Percentiles rank a stretch among this genome's conserved stretches.
These are phyloP conservation scores for Puccinia novopanici DNA, from an alignment of 1,284 basidiomycete species.

Conservation along the genomic window DNA sequence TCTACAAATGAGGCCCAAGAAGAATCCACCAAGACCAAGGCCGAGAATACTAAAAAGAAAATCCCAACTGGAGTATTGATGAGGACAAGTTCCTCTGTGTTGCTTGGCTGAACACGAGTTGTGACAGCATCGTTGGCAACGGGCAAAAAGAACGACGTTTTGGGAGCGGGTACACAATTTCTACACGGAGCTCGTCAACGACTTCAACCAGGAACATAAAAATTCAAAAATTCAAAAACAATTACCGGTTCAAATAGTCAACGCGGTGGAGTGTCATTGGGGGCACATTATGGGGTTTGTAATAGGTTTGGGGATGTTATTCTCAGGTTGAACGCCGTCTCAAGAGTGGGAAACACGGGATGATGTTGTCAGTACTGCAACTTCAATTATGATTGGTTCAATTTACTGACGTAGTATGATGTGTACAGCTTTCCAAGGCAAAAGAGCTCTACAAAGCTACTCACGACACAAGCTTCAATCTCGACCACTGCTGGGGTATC, in stretches of 20 bases:
- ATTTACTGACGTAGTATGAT: not conserved
- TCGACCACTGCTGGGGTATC: constrained; percentile 6
- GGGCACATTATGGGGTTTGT: not conserved
- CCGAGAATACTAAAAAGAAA: not conserved
- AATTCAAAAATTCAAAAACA: not conserved
- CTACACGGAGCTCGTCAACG: not conserved
- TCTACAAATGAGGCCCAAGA: too few species aligned
- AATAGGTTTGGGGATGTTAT: not conserved
- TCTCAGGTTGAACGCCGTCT: not conserved
- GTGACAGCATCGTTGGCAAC: not conserved
- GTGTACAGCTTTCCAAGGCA: constrained; percentile 5
- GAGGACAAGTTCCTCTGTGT: not conserved
- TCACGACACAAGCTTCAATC: not conserved
- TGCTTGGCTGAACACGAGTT: not conserved
- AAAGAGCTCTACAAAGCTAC: constrained; percentile 5
- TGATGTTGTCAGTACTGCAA: not conserved
- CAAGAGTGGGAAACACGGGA: not conserved
- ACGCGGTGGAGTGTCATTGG: not conserved
- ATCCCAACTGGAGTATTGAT: not conserved
- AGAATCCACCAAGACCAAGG: too few species aligned
- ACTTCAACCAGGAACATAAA: not conserved
- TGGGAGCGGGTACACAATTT: not conserved
- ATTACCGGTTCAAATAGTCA: not conserved
- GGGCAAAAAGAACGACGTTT: not conserved
- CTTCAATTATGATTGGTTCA: not conserved